Evolutionary conservation across 2,329 filamentous ascomycete species (phyloP), one percentile per base, ranked within the genome.

Genomic region (Botrytis elliptica): DNA sequence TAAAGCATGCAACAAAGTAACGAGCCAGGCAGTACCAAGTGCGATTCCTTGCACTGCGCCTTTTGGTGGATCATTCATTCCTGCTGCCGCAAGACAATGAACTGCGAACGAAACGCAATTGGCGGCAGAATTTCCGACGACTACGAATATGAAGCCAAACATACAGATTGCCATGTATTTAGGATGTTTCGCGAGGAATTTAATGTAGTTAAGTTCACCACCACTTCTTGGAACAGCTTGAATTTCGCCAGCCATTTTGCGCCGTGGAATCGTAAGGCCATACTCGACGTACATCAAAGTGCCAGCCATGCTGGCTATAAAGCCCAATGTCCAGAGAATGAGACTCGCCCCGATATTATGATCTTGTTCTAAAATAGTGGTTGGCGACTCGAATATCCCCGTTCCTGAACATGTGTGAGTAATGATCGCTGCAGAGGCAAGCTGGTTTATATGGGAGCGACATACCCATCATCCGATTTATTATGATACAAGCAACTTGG

Each of bases 291-390:
- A 81, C n/a, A 82, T 63, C 52, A 73, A 52, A 9, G 74, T 69
- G 25, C 77, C 77, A 18, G 77, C 77, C 59, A 78, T 73, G 4
- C 73, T 73, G 29, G 71, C 66, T 52, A 84, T 75, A 33, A 81
- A 82, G 42, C 86, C 87, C 20, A 87, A 79, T 0, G 86, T 83
- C 88, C 88, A 89, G 16, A 89, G 81, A 40, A 88, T 81, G 14
- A 89, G 80, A 18, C 85, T 82, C 59, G 88, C 83, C 6, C 87
- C 88, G 3, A 88, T 86, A 84, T 85, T 72, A 87, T 87, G 2
- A 89, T 75, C 74, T 42, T 71, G 73, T 42, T 63, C 46, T 52
- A 77, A 73, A 10, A 77, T 91, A 12, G 88, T 86, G 0, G 91
- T 90, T 0, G 91, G 91, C 87, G 82, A 74, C 42, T 76, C 75